Base-by-base conservation (phyloP, 2,329 filamentous ascomycete species). In the Zymoseptoria ardabiliae region DNA sequence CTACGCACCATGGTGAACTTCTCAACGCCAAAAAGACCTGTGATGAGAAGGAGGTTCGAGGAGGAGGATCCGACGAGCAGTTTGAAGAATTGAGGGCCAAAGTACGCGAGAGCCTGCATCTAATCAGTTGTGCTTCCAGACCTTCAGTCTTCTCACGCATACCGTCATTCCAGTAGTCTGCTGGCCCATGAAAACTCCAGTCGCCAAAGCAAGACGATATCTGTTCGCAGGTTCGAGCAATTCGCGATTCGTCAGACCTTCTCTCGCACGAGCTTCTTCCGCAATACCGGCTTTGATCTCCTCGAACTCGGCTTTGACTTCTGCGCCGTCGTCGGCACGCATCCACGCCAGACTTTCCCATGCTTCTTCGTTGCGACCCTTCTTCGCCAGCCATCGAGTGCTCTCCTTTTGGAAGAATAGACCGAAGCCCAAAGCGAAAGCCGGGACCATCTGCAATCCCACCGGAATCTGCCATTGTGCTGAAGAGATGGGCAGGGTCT, bases 381-480 rank as follows among this genome's bases (percentile, higher is more conserved):
- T 75, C 51, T 75, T 76, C 3, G 79, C 75, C 2, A 82, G 73
- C 80, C 81, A 82, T 20, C 80, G 73, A 1, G 79, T 75, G 55
- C 78, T 81, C 66, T 82, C 80, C 7, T 75, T 74, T 3, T 81
- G 68, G 0, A 74, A 76, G n/a, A 81, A 65, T 69, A 81, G 76
- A 1, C 80, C 79, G 1, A 81, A 57, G 0, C 77, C 79, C 55
- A 83, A 77, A 1, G 81, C 59, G 2, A 70, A 76, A 0, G 78
- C 79, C 0, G 79, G 79, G 0, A 79, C 68, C 10, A 82, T 73
- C 62, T 82, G 81, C 4, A 84, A 71, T 0, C 78, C 81, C 49
- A 85, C 77, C 78, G 82, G 58, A 30, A 84, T 77, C 68, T 83
- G 81, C 82, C 81, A 85, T 69, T 84, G 80, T n/a, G 63, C 64